A percentile compares a stretch with the other conserved stretches of the same genome.
Conservation (phyloP, 2,329 filamentous ascomycete genomes). For the Cadophora gregata region DNA sequence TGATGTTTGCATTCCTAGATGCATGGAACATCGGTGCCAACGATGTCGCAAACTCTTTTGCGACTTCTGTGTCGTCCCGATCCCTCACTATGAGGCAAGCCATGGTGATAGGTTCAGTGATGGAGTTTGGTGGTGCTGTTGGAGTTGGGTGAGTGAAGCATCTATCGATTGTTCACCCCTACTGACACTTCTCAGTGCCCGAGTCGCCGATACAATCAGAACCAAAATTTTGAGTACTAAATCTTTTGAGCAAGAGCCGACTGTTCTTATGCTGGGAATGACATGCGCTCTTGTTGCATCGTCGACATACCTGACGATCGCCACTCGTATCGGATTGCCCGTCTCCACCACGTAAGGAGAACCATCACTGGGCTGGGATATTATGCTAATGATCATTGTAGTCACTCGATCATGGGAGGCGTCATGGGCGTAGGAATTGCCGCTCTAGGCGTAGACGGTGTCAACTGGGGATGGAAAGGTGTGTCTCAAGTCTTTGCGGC, state of each 20-base stretch:
- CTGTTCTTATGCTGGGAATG: constrained; percentile 64
- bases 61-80: constrained; percentile 73
- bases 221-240: constrained; percentile 61
- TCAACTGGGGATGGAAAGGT: constrained; percentile 60
- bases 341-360: constrained; percentile 58
- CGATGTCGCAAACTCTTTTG: constrained; percentile 80
- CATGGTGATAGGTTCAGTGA: constrained; percentile 27
- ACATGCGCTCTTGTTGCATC: constrained; percentile 60
- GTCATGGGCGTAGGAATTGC: constrained; percentile 65
- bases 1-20: constrained; percentile 69
- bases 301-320: constrained; percentile 61
- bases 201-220: constrained; percentile 66
- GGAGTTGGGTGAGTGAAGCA: constrained; percentile 52
- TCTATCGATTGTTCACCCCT: not conserved
- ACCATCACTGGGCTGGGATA: not conserved
- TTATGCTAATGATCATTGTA: not conserved
- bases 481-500: constrained; percentile 66
- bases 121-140: constrained; percentile 55
- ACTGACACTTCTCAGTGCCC: constrained; percentile 43
- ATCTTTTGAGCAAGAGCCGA: constrained; percentile 55
- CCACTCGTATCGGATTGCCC: constrained; percentile 60
- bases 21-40: constrained; percentile 66
- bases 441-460: constrained; percentile 33
- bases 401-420: constrained; percentile 27
- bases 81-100: constrained; percentile 64